These are phyloP conservation scores for Graphiopsis chlorocephala DNA, from an alignment of 2,329 filamentous ascomycete species.

Conservation along the genomic window DNA sequence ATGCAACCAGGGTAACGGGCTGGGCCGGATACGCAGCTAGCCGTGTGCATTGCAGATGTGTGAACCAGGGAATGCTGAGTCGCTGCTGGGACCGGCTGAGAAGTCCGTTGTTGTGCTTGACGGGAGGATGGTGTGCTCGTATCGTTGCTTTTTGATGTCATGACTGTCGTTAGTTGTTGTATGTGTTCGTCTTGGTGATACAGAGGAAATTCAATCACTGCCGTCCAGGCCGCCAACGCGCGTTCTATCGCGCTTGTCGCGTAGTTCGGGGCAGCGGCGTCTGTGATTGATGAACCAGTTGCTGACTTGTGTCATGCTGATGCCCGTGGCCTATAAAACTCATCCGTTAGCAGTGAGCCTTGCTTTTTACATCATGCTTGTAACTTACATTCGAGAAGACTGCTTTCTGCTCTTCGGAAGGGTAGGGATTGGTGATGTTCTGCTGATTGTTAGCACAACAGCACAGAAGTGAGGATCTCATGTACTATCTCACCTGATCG, in stretches of 20 bases:
- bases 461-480: background rate
- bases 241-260: constrained; percentile 36
- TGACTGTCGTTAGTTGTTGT: background rate
- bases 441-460: background rate
- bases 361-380: background rate
- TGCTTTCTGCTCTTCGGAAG: constrained; percentile 39
- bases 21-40: background rate
- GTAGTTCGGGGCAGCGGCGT: constrained; percentile 37
- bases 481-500: constrained; percentile 30
- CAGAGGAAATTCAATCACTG: background rate
- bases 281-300: constrained; percentile 42
- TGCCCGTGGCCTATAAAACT: constrained; percentile 31
- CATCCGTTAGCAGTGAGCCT: constrained; percentile 4
- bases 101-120: background rate
- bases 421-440: constrained; percentile 39
- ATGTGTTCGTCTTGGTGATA: background rate
- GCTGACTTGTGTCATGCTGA: constrained; percentile 41
- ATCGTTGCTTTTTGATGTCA: background rate
- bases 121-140: background rate
- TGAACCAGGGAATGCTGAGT: background rate
- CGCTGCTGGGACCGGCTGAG: background rate
- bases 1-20: background rate
- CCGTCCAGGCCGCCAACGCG: constrained; percentile 19
- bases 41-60: background rate
- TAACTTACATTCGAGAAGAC: constrained; percentile 33